Conservation (phyloP, 371 early-diverging fungal species). For the Saksenaea vasiformis region DNA sequence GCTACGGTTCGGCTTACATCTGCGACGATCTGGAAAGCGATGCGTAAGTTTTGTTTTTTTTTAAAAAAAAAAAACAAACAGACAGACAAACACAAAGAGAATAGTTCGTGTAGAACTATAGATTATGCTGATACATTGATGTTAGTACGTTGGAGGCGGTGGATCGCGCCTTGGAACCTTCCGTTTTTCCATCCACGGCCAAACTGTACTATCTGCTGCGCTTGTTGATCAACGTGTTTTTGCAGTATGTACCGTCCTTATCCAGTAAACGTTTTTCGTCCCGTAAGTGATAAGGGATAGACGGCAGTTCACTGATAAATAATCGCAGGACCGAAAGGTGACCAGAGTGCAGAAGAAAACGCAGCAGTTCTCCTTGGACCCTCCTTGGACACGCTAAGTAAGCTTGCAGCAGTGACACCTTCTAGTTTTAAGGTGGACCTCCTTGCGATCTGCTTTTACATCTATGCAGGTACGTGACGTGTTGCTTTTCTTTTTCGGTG, state of each 20-base stretch:
- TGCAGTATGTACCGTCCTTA: slow-evolving; percentile 47
- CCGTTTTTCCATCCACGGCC: slow-evolving; percentile 47
- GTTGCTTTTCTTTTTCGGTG: neutral
- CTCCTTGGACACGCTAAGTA: slow-evolving; percentile 47
- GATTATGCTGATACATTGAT: too few relatives aligned
- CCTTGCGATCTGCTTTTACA: slow-evolving; percentile 42
- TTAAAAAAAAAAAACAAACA: too few relatives aligned
- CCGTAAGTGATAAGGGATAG: slow-evolving; percentile 9
- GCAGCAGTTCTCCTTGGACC: slow-evolving; percentile 26
- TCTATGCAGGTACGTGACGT: slow-evolving; percentile 31
- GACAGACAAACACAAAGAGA: too few relatives aligned
- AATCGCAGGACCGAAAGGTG: neutral
- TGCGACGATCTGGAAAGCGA: slow-evolving; percentile 44
- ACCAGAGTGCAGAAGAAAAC: slow-evolving; percentile 21
- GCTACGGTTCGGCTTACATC: slow-evolving; percentile 39
- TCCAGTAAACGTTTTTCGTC: slow-evolving; percentile 29
- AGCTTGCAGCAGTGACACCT: slow-evolving; percentile 43
- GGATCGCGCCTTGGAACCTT: slow-evolving; percentile 38
- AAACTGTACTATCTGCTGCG: slow-evolving; percentile 52
- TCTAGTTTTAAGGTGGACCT: slow-evolving; percentile 45
- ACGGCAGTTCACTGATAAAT: neutral
- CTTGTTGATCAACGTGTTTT: slow-evolving; percentile 50
- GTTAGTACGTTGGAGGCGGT: slow-evolving; percentile 22
- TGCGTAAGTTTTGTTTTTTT: slow-evolving; percentile 20
- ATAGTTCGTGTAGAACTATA: too few relatives aligned